Evolutionary conservation across 139 green algal genomes (phyloP), one percentile per base, ranked within the genome.

Genomic region (Prasinococcaceae sp.): DNA sequence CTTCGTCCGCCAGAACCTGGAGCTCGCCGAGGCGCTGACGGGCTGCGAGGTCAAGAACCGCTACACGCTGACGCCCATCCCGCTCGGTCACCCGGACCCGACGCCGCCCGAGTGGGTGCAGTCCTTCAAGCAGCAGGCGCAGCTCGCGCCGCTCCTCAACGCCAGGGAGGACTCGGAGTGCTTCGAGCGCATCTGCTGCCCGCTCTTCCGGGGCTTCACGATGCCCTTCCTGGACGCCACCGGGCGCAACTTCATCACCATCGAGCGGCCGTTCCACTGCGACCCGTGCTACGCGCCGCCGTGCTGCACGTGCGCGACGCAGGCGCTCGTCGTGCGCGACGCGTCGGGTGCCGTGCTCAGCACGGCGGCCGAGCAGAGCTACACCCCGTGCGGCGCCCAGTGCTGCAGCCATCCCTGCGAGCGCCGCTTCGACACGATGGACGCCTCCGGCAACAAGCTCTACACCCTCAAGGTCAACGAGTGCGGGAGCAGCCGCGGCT

Each of bases 41-140:
- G 47, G 47, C 17, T 40, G 26, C 20, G 28, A 53, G 19, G 39
- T 27, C 26, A 38, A 53, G 17, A 53, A 53, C 20, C 10, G n/a
- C 2, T 53, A 53, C 6, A 25, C n/a, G 26, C 19, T 53, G 16
- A 53, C 28, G 3, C 47, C 47, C 19, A 20, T 53, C 12, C 25
- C 25, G 26, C 20, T 41, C n/a, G 47, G 28, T 3, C 37, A 24
- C 26, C 47, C 24, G 16, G 47, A 38, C 17, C 22, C 24, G 16
- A 38, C 26, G 25, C 47, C 47, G 47, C n/a, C 37, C 17, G 47
- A 36, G 25, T 53, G 47, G 47, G 20, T 53, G 16, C n/a, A 53
- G 2, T 19, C 37, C 26, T 53, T 53, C 47, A 53, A 22, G 19
- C 26, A 53, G 20, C 12, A 41, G 12, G 47, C 25, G 28, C 26